These are phyloP conservation scores for Nematodospora anomalae DNA, from an alignment of 1,139 yeast species.

Conservation along the genomic window DNA sequence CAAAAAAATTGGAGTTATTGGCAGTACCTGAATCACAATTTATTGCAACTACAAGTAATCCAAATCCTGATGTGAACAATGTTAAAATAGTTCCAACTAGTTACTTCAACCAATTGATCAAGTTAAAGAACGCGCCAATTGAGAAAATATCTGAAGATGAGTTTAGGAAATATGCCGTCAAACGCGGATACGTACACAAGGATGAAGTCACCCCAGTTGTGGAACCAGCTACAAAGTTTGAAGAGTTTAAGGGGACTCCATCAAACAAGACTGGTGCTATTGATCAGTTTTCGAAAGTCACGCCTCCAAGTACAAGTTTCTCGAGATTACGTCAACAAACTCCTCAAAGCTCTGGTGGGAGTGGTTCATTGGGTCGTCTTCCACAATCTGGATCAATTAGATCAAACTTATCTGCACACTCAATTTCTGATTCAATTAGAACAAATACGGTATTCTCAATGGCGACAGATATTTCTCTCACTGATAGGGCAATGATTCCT, in stretches of 20 bases:
- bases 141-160: slow-evolving; percentile 49
- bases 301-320: slow-evolving; percentile 17
- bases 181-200: slow-evolving; percentile 46
- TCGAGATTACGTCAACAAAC: slow-evolving; percentile 9
- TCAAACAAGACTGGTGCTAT: slow-evolving; percentile 3
- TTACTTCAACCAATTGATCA: slow-evolving; percentile 58
- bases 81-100: slow-evolving; percentile 64
- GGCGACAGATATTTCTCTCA: slow-evolving; percentile 68
- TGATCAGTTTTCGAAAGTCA: slow-evolving; percentile 18
- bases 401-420: slow-evolving; percentile 34
- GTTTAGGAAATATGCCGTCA: slow-evolving; percentile 45
- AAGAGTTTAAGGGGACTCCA: slow-evolving; percentile 7
- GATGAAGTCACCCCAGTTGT: slow-evolving; percentile 21
- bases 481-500: slow-evolving; percentile 76
- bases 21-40: slow-evolving; percentile 57
- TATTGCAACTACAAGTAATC: slow-evolving; percentile 59
- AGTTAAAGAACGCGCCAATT: slow-evolving; percentile 41
- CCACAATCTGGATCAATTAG: slow-evolving; percentile 28
- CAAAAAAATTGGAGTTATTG: slow-evolving; percentile 47
- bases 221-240: slow-evolving; percentile 7
- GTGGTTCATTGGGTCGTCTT: slow-evolving; percentile 8
- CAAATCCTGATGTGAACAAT: slow-evolving; percentile 54
- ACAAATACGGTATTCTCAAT: slow-evolving; percentile 49
- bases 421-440: slow-evolving; percentile 33
- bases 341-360: slow-evolving; percentile 2